phyloP scores from a whole-genome alignment of 2,329 filamentous ascomycete species.

The Escovopsis weberi region DNA sequence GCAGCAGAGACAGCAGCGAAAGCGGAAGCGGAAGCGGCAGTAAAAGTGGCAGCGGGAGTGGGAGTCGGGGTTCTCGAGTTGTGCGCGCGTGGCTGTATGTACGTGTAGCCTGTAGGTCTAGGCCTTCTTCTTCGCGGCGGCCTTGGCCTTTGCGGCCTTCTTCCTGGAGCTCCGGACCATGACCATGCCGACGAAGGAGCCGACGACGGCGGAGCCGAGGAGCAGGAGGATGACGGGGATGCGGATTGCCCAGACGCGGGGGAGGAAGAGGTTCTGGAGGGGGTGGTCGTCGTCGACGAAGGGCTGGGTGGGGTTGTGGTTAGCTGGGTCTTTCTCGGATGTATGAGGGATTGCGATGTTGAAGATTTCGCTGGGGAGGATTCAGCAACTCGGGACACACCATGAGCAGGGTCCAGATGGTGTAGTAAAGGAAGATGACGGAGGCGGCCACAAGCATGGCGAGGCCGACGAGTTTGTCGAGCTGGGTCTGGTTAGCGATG shows the following conservation, averaged over 20 bases:
- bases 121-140: constrained; percentile 74
- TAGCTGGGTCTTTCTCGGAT: background rate
- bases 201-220: constrained; percentile 81
- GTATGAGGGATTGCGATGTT: constrained; percentile 1
- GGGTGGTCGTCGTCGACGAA: constrained; percentile 94
- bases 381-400: constrained; percentile 32
- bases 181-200: constrained; percentile 87
- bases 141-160: constrained; percentile 88
- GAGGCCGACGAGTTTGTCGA: constrained; percentile 68
- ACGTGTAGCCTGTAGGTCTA: constrained; percentile 19
- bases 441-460: constrained; percentile 53
- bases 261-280: constrained; percentile 88
- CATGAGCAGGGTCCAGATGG: constrained; percentile 94
- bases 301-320: constrained; percentile 41
- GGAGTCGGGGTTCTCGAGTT: no score
- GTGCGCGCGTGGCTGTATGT: no score
- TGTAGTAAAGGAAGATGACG: constrained; percentile 71
- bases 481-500: constrained; percentile 35
- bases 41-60: no score
- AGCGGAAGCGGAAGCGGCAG: no score
- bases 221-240: constrained; percentile 95
- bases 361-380: background rate
- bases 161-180: constrained; percentile 99
- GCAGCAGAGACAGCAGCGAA: no score
- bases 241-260: constrained; percentile 95